Evolutionary conservation across 768 basidiomycete species (phyloP).

Genomic region (Favolaschia claudopus): DNA sequence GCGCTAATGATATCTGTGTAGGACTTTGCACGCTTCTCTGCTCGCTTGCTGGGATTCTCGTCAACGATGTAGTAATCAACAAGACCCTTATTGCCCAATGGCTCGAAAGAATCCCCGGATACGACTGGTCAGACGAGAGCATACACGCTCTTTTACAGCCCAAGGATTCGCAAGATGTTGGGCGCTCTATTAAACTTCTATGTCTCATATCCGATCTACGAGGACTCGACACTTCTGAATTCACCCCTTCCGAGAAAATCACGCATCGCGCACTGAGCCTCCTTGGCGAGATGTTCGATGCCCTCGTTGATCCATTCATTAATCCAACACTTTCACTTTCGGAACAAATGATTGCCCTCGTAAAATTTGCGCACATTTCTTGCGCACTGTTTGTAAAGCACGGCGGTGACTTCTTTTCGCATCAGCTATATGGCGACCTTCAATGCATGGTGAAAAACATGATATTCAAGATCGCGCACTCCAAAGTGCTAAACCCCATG

Average conservation of each 20-base stretch:
- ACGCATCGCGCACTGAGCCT: slow-evolving; percentile 26
- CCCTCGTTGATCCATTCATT: slow-evolving; percentile 8
- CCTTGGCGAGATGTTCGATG: slow-evolving; percentile 35
- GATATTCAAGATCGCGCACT: slow-evolving; percentile 14
- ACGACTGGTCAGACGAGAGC: slow-evolving; percentile 29
- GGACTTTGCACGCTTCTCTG: too few species aligned
- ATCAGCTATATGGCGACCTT: too few species aligned
- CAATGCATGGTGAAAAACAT: slow-evolving; percentile 26
- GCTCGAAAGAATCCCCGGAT: background rate
- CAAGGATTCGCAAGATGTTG: background rate
- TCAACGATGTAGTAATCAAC: too few species aligned
- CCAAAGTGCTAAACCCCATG: slow-evolving; percentile 1
- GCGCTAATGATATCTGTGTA: too few species aligned
- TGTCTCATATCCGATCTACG: slow-evolving; percentile 20
- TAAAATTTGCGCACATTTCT: background rate
- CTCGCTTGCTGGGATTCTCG: too few species aligned
- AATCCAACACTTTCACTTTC: slow-evolving; percentile 10
- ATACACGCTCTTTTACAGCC: background rate
- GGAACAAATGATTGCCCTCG: background rate
- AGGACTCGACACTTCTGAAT: slow-evolving; percentile 14
- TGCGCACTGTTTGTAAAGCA: background rate
- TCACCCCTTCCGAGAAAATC: slow-evolving; percentile 26
- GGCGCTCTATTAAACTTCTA: background rate
- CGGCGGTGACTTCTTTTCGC: slow-evolving; percentile 18
- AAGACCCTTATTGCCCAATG: too few species aligned